A percentile compares a stretch with the other conserved stretches of the same genome.
These are phyloP conservation scores for Harrya chromipes DNA, from an alignment of 768 basidiomycete genomes.

Conservation along the genomic window DNA sequence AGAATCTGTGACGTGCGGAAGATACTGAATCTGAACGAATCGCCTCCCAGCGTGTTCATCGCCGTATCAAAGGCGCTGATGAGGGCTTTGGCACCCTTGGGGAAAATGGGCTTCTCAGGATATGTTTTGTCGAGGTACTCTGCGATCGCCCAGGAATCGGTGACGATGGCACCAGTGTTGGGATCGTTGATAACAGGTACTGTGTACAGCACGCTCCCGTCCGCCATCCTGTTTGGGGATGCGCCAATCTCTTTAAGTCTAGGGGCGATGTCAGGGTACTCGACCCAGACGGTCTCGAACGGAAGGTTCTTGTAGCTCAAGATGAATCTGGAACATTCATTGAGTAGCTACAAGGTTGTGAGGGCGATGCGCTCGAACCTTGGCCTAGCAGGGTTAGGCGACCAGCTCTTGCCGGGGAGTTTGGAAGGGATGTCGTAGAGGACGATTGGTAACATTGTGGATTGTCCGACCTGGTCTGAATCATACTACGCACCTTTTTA, in stretches of 20 bases:
- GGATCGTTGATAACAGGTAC: conserved; percentile 35
- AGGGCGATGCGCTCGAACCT: conserved; percentile 21
- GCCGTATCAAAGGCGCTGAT: conserved; percentile 21
- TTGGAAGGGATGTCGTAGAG: conserved; percentile 38
- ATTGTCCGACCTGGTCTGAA: neutral
- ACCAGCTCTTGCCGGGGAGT: conserved; percentile 29
- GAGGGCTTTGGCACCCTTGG: conserved; percentile 20
- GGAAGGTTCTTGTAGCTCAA: conserved; percentile 34
- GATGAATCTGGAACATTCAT: conserved; percentile 21
- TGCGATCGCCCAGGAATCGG: conserved; percentile 33
- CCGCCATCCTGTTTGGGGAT: conserved; percentile 10
- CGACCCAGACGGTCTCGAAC: conserved; percentile 34
- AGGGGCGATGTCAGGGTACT: conserved; percentile 32
- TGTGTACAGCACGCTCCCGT: conserved; percentile 27
- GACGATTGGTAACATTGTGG: conserved; percentile 26
- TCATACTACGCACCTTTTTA: neutral
- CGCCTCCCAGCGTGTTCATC: neutral
- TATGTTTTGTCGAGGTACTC: conserved; percentile 37
- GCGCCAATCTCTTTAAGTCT: conserved; percentile 27
- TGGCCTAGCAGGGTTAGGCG: conserved; percentile 38
- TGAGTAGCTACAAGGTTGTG: neutral
- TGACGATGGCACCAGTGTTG: conserved; percentile 26
- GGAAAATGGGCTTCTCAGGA: conserved; percentile 29
- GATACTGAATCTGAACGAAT: conserved; percentile 12
- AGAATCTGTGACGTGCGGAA: conserved; percentile 29